Evolutionary conservation across 345 rosid genomes (phyloP).

Genomic region (Adansonia digitata): DNA sequence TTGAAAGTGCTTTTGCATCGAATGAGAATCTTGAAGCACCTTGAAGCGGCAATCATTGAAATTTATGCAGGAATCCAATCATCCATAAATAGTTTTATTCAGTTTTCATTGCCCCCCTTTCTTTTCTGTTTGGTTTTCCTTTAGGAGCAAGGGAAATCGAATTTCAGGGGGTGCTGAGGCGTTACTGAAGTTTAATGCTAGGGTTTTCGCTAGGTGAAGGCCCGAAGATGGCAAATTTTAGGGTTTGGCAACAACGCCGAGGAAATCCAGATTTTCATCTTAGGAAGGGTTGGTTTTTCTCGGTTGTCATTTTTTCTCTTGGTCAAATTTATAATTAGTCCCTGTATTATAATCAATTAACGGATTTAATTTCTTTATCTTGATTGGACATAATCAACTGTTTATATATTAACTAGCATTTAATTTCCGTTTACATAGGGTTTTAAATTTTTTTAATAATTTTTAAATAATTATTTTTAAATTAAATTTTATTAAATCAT

Average conservation of each 20-base stretch:
- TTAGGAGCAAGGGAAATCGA: neutral
- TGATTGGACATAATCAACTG: no score
- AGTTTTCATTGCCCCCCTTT: neutral
- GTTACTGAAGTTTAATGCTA: neutral
- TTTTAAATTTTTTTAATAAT: no score
- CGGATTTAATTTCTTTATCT: no score
- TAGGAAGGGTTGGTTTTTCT: neutral
- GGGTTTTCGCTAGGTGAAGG: neutral
- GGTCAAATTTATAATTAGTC: no score
- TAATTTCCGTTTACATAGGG: no score
- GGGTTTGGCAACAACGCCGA: neutral
- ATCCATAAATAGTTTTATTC: neutral
- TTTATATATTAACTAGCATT: no score
- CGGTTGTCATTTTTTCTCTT: neutral
- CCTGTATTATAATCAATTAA: no score
- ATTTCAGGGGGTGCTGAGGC: neutral
- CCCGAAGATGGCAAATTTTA: neutral
- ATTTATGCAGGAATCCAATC: neutral
- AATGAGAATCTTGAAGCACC: constrained; percentile 13
- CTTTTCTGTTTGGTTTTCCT: neutral
- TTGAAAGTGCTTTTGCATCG: constrained; percentile 4
- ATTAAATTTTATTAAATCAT: no score
- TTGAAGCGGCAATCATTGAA: constrained; percentile 20
- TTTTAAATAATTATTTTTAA: no score
- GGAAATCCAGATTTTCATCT: neutral